Conservation (phyloP, 768 basidiomycete species). For the Suillus placidus region DNA sequence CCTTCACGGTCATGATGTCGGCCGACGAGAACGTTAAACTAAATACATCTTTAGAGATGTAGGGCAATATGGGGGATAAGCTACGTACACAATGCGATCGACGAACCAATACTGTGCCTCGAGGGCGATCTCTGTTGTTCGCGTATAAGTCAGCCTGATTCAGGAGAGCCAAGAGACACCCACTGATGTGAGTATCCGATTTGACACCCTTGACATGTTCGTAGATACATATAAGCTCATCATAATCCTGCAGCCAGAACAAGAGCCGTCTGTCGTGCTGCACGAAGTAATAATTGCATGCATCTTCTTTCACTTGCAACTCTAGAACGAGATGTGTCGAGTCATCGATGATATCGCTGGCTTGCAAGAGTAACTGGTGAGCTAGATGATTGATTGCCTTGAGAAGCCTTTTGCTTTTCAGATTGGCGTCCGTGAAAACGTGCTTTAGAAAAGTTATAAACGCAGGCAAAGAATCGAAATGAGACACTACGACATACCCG, state of each 20-base stretch:
- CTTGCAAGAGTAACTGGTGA: neutral
- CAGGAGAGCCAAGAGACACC: neutral
- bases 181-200: constrained; percentile 12
- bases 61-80: too few relatives aligned
- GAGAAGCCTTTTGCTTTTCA: neutral
- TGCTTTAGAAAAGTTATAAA: neutral
- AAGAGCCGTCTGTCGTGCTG: constrained; percentile 43
- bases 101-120: constrained; percentile 30
- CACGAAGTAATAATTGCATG: constrained; percentile 46
- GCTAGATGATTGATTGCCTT: neutral
- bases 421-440: constrained; percentile 10
- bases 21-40: neutral
- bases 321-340: constrained; percentile 6
- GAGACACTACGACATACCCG: neutral
- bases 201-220: constrained; percentile 41
- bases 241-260: constrained; percentile 49
- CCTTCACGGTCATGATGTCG: constrained; percentile 3
- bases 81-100: neutral
- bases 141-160: neutral
- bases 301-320: neutral
- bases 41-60: neutral
- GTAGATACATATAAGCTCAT: constrained; percentile 34
- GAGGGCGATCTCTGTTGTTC: constrained; percentile 23
- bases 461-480: neutral
- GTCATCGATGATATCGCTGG: neutral